Evolutionary conservation across 2,329 filamentous ascomycete species (phyloP), one percentile per base, ranked within the genome.

Genomic region (Fusarium circinatum): DNA sequence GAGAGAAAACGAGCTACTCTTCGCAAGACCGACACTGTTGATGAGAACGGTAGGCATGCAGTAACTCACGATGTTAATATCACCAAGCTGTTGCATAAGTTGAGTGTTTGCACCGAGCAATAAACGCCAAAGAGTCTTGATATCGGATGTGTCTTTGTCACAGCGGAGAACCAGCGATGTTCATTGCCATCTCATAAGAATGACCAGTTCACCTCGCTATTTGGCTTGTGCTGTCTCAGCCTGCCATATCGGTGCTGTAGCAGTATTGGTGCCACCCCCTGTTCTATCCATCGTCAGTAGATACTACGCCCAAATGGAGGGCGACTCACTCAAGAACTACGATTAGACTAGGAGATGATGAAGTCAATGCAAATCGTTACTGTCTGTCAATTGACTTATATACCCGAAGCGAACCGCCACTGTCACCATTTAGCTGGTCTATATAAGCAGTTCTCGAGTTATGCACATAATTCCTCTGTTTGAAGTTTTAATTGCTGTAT

Each of bases 1-100:
- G 87, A 84, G 9, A 89, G 80, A 0, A 89, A 78, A 9, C 87
- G 83, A 2, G 87, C n/a, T n/a, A n/a, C n/a, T n/a, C n/a, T n/a
- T n/a, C n/a, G n/a, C n/a, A n/a, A n/a, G n/a, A n/a, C n/a, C n/a
- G n/a, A n/a, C n/a, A 3, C 84, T 87, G 20, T 84, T 75, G 52
- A 88, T 88, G 1, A 89, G 78, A 0, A 89, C 85, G 0, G 84
- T 86, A 0, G 87, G 86, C 0, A 89, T 75, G 48, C 79, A 80
- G 18, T 75, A 67, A 17, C 36, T 58, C 52, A 77, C 71, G 14
- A 68, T 67, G 7, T 54, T 66, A 15, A 66, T 66, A 1, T 34
- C 77, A 0, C 51, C 52, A 17, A 79, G 71, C 13, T 80, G 76
- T 15, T 80, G 78, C 30, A 79, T 75, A 6, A 73, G 55, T 17